Evolutionary conservation across 768 basidiomycete species (phyloP).

Genomic region (Pholiota microspora): DNA sequence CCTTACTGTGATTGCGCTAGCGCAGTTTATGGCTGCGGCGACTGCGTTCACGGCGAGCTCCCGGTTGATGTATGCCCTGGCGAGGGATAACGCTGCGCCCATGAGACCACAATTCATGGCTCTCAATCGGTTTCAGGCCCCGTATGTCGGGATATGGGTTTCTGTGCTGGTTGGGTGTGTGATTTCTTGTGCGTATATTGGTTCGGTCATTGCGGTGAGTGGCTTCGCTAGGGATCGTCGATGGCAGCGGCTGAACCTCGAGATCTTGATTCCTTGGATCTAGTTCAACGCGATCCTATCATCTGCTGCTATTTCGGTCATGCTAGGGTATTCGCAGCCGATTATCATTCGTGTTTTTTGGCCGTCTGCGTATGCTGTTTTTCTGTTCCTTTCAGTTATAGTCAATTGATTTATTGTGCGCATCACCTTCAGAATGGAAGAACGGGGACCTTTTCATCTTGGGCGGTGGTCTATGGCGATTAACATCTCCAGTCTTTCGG

Average conservation of each 20-base stretch:
- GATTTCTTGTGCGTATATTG: conserved; percentile 59
- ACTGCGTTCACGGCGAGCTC: conserved; percentile 61
- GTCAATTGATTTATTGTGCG: conserved; percentile 8
- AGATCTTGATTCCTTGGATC: not conserved
- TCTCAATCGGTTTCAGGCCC: conserved; percentile 52
- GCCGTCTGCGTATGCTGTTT: conserved; percentile 48
- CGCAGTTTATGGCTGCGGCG: conserved; percentile 54
- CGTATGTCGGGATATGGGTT: conserved; percentile 53
- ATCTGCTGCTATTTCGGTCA: conserved; percentile 54
- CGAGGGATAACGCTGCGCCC: conserved; percentile 53
- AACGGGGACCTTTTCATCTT: conserved; percentile 49
- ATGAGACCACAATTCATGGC: conserved; percentile 44
- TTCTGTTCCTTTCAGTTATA: not conserved
- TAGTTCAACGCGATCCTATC: conserved; percentile 58
- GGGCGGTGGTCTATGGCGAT: conserved; percentile 52
- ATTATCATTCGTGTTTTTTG: conserved; percentile 59
- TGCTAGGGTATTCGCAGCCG: conserved; percentile 57
- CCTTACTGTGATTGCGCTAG: conserved; percentile 44
- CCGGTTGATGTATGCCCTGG: conserved; percentile 53
- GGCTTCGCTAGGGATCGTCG: not conserved
- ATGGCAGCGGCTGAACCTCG: not conserved
- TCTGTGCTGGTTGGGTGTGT: conserved; percentile 52
- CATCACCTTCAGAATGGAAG: conserved; percentile 34
- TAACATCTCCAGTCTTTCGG: conserved; percentile 46
- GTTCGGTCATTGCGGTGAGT: conserved; percentile 50